Evolutionary conservation across 2,329 filamentous ascomycete species (phyloP).

Genomic region (Metarhizium sp.): DNA sequence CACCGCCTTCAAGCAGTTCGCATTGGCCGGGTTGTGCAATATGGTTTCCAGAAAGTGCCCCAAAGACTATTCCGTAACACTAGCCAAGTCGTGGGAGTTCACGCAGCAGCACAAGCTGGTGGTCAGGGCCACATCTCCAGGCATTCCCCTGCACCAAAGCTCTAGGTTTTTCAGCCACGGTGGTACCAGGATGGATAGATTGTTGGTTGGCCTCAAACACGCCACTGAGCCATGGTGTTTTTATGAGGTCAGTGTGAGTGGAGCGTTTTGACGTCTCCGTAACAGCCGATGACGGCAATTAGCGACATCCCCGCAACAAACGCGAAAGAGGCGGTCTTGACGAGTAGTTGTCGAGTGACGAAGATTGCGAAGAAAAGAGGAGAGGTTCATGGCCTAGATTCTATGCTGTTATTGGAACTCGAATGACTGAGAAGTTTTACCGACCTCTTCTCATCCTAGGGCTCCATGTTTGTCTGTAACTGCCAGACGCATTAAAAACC

Average conservation of each 20-base stretch:
- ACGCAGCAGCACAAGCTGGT: background rate
- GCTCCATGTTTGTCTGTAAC: too few relatives aligned
- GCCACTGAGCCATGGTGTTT: background rate
- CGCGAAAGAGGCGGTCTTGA: background rate
- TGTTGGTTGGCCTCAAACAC: background rate
- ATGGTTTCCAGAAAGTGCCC: too few relatives aligned
- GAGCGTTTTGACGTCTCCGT: background rate
- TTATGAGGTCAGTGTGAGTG: too few relatives aligned
- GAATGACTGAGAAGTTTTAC: too few relatives aligned
- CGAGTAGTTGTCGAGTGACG: background rate
- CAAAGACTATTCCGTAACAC: background rate
- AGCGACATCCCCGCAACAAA: background rate
- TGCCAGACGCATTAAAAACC: background rate
- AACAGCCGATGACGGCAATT: background rate
- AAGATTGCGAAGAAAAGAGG: background rate
- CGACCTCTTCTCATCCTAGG: too few relatives aligned
- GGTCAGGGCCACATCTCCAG: background rate
- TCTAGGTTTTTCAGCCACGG: too few relatives aligned
- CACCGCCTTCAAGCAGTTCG: too few relatives aligned
- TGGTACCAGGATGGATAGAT: background rate
- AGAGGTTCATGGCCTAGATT: too few relatives aligned
- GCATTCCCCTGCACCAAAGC: background rate
- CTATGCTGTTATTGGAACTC: too few relatives aligned
- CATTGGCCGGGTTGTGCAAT: too few relatives aligned
- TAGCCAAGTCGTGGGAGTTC: background rate